phyloP scores from a whole-genome alignment of 2,329 filamentous ascomycete genomes.

The Apiospora kogelbergensis region DNA sequence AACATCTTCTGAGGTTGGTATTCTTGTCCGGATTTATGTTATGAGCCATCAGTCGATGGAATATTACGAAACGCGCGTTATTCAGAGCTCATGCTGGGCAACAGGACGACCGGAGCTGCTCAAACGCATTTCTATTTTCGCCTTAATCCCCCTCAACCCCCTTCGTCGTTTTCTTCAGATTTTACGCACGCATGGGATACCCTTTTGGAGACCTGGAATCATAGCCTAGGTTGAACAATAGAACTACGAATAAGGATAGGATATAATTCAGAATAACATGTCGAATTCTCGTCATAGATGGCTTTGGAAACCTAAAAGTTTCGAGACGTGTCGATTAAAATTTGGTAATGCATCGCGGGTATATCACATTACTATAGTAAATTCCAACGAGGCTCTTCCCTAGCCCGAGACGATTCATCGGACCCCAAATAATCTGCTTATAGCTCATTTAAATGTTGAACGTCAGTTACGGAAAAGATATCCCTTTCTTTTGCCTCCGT shows the following conservation, averaged over 20 bases:
- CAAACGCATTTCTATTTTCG: neutral
- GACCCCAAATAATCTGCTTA: neutral
- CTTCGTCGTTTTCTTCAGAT: neutral
- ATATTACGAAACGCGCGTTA: neutral
- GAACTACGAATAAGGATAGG: neutral
- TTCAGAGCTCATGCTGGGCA: neutral
- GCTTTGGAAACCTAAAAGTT: neutral
- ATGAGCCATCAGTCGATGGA: neutral
- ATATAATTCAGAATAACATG: neutral
- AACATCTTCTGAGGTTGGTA: neutral
- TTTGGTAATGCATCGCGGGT: neutral
- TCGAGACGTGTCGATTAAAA: neutral
- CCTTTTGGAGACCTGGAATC: neutral
- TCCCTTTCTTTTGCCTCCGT: neutral
- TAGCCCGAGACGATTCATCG: neutral
- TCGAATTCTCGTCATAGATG: neutral
- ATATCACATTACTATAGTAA: neutral
- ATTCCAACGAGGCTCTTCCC: neutral
- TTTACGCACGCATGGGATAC: neutral
- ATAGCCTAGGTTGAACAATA: neutral
- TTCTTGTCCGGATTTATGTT: neutral
- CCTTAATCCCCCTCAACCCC: neutral
- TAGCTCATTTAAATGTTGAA: neutral
- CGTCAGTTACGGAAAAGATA: neutral
- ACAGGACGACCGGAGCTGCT: neutral